Evolutionary conservation across 1,284 basidiomycete genomes (phyloP).

Genomic region (Austroboletus niveus): DNA sequence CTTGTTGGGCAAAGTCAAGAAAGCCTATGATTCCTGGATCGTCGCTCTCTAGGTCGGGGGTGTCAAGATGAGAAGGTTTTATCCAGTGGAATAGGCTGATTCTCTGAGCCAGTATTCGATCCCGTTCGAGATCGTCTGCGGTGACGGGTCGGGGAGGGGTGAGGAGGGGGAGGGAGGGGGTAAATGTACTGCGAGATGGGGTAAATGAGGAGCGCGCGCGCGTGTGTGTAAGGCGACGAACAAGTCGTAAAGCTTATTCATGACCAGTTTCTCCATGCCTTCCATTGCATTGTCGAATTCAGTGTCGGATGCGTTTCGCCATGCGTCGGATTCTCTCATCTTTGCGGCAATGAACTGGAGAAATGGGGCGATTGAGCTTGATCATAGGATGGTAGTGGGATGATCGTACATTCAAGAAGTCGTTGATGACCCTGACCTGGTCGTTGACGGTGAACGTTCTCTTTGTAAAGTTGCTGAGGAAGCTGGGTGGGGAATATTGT

Average conservation of each 20-base stretch:
- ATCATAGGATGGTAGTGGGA: constrained; percentile 1
- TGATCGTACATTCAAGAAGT: constrained; percentile 79
- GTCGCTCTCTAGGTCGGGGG: constrained; percentile 46
- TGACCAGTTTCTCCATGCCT: constrained; percentile 99
- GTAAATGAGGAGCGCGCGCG: constrained; percentile 4
- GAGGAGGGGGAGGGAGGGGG: constrained; percentile 68
- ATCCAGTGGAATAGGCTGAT: constrained; percentile 92
- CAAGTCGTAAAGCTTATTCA: constrained; percentile 97
- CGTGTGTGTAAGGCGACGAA: constrained; percentile 31
- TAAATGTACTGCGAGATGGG: constrained; percentile 70
- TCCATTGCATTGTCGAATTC: constrained; percentile 98
- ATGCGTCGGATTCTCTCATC: constrained; percentile 84
- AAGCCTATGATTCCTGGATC: constrained; percentile 74
- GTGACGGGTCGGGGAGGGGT: constrained; percentile 79
- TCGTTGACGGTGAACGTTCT: constrained; percentile 86
- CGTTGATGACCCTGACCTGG: constrained; percentile 91
- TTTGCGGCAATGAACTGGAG: constrained; percentile 80
- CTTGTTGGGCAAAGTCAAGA: constrained; percentile 92
- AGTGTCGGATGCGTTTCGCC: constrained; percentile 70
- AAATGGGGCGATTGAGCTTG: constrained; percentile 11
- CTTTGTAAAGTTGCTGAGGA: constrained; percentile 89
- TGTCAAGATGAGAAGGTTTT: constrained; percentile 85
- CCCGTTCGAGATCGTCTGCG: constrained; percentile 93
- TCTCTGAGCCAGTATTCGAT: constrained; percentile 88
- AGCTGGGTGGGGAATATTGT: constrained; percentile 43